Evolutionary conservation across 2,329 filamentous ascomycete species (phyloP), one percentile per base, ranked within the genome.

Genomic region (Fusarium sp.): DNA sequence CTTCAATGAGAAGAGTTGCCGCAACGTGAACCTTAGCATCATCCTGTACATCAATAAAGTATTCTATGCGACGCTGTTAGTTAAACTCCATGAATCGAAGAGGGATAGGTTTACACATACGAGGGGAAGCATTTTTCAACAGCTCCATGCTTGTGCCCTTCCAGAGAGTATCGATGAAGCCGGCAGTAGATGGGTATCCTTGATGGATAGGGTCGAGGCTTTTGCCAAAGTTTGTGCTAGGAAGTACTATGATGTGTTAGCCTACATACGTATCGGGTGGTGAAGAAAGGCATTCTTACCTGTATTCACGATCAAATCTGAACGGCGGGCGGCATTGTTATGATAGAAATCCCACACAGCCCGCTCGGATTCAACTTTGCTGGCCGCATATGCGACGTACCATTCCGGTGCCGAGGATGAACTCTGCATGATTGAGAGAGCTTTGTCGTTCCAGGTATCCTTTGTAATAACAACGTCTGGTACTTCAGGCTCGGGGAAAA

Each of bases 1-100:
- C 79, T 2, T 78, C 76, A 0, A 77, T 75, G 37, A 85, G 75
- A 0, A 86, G 75, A 9, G 85, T 73, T 0, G 81, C 86, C 8
- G 83, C 81, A 6, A 87, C 76, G 51, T 88, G 85, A 2, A 89
- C 72, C 0, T 80, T 76, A 0, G 83, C 86, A 27, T 70, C 70
- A 52, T 88, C 85, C 36, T 81, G 75, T 0, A 84, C 80, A 65
- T 85, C 76, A 20, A 84, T 74, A 72, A 76, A 80, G 72, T 81
- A 77, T 70, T 76, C 80, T 51, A 4, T 83, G 45, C 11, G 3
- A 11, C 6, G 5, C 2, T 18, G 7, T 59, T 11, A 50, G 41
- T 20, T 1, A 10, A 13, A 4, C 3, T 10, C 5, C 7, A 7
- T 14, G 15, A 11, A n/a, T 9, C 20, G 2, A 11, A 3, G 15